Percentiles rank a stretch among this genome's conserved stretches.
phyloP scores from a whole-genome alignment of 2,329 filamentous ascomycete genomes.

The Akanthomyces lecanii region DNA sequence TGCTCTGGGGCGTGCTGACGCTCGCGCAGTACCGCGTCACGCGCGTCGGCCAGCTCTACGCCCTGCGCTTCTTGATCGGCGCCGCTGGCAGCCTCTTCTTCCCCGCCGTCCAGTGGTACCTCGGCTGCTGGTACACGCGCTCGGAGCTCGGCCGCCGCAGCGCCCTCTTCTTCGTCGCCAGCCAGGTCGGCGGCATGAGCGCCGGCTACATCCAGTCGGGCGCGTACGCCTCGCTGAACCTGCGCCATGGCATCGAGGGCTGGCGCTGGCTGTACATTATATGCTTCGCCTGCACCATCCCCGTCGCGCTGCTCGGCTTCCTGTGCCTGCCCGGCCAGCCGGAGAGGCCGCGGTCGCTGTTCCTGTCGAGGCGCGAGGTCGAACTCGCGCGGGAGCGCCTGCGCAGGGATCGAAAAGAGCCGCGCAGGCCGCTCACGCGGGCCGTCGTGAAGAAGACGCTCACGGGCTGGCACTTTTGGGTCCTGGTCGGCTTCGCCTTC shows the following conservation, averaged over 20 bases:
- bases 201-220: constrained; percentile 40
- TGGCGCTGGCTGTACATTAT: constrained; percentile 46
- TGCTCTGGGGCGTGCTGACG: constrained; percentile 26
- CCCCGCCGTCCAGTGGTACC: constrained; percentile 31
- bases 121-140: constrained; percentile 41
- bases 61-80: constrained; percentile 40
- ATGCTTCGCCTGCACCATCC: constrained; percentile 34
- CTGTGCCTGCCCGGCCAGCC: constrained; percentile 31
- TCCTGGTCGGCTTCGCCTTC: constrained; percentile 25
- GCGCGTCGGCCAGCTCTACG: constrained; percentile 33
- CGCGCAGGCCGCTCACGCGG: constrained; percentile 26
- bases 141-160: constrained; percentile 34
- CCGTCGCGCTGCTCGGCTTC: constrained; percentile 30
- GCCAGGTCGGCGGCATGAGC: constrained; percentile 40
- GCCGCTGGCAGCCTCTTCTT: constrained; percentile 31
- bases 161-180: constrained; percentile 40
- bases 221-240: constrained; percentile 35
- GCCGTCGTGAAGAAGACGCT: constrained; percentile 25
- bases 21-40: constrained; percentile 22
- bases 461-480: constrained; percentile 29
- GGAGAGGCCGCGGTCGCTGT: constrained; percentile 25
- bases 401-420: constrained; percentile 26
- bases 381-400: constrained; percentile 29
- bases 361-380: constrained; percentile 26
- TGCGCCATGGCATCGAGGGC: constrained; percentile 32